phyloP scores from a whole-genome alignment of 768 basidiomycete genomes.

The Agaricus subrufescens region DNA sequence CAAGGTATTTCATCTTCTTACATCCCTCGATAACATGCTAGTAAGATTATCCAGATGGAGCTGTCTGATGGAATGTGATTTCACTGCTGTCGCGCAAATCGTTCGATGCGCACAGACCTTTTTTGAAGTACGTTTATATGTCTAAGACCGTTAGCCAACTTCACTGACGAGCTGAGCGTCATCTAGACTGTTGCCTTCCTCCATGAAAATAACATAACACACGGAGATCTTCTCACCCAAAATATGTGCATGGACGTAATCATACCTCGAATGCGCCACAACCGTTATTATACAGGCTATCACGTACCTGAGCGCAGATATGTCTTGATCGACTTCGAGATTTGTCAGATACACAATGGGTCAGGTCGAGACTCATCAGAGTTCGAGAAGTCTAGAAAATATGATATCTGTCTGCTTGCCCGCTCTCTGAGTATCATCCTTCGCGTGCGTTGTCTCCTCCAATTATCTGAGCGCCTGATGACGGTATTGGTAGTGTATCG shows the following conservation, averaged over 20 bases:
- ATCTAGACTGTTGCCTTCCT: not conserved
- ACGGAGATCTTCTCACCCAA: not conserved
- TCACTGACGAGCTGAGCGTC: not conserved
- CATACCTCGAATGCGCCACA: not conserved
- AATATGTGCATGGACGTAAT: not conserved
- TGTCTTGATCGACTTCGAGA: not conserved
- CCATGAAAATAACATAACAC: not conserved
- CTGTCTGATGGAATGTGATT: not conserved
- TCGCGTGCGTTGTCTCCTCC: no score
- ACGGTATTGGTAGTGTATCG: no score
- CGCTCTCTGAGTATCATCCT: no score
- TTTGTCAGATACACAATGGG: not conserved
- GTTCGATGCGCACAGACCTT: not conserved
- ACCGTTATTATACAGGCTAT: not conserved
- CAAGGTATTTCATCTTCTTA: no score
- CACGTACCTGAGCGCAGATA: not conserved
- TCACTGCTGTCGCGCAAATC: not conserved
- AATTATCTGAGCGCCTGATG: no score
- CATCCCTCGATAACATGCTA: no score
- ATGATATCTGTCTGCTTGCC: no score
- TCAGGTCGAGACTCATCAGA: not conserved
- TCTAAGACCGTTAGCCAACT: not conserved
- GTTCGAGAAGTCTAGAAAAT: not conserved
- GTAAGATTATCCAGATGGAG: not conserved
- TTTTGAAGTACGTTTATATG: not conserved